Percentiles rank a stretch among this genome's conserved stretches.
Evolutionary conservation across 2,329 filamentous ascomycete genomes (phyloP).

Genomic region (Colletotrichum sp.): DNA sequence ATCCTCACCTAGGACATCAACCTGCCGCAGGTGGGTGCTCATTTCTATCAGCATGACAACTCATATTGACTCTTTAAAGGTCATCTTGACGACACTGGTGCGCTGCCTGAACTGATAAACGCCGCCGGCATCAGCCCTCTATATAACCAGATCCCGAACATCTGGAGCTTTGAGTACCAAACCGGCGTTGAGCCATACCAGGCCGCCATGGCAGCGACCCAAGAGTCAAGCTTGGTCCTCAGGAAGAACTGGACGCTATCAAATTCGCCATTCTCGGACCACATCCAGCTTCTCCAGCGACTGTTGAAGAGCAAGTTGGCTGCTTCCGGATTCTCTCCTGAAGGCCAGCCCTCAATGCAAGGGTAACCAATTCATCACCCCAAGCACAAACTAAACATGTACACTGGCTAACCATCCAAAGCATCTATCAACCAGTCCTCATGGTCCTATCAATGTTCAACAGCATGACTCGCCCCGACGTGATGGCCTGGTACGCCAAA

Average conservation of each 20-base stretch:
- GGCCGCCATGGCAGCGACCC: constrained; percentile 26
- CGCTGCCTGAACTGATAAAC: constrained; percentile 1
- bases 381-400: too few relatives aligned
- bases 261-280: constrained; percentile 35
- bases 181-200: constrained; percentile 32
- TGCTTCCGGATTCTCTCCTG: constrained; percentile 5
- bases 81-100: background rate
- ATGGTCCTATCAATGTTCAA: constrained; percentile 38
- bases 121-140: constrained; percentile 15
- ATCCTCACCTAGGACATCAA: background rate
- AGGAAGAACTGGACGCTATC: constrained; percentile 29
- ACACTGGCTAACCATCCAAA: background rate
- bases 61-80: background rate
- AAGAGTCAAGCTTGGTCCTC: constrained; percentile 23
- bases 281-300: constrained; percentile 29
- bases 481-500: constrained; percentile 45
- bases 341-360: background rate
- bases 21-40: background rate
- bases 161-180: constrained; percentile 34
- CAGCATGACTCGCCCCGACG: constrained; percentile 36
- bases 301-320: constrained; percentile 28
- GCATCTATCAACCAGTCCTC: constrained; percentile 29
- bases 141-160: constrained; percentile 31
- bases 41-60: fast-evolving
- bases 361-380: background rate